These are phyloP conservation scores for Aspergillus bertholletiae DNA, from an alignment of 495 filamentous ascomycete genomes.

Conservation along the genomic window DNA sequence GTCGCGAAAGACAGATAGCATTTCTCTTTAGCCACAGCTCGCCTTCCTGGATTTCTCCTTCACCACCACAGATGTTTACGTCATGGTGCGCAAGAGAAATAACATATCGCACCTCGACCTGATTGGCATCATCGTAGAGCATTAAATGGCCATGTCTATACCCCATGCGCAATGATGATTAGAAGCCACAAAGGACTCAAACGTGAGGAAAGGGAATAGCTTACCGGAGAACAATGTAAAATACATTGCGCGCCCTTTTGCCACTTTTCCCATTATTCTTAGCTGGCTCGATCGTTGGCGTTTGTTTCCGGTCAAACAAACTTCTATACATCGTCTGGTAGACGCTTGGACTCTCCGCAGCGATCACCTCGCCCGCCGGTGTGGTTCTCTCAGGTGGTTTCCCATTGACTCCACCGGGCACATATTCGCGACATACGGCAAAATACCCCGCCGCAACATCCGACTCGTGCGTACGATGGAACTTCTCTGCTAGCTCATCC, in stretches of 20 bases:
- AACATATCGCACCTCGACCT: constrained; percentile 92
- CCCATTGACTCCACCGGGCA: constrained; percentile 84
- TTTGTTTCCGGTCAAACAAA: constrained; percentile 83
- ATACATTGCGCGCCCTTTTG: constrained; percentile 82
- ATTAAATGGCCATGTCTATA: constrained; percentile 89
- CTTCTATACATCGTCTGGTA: constrained; percentile 98
- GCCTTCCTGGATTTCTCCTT: constrained; percentile 76
- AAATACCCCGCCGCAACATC: constrained; percentile 93
- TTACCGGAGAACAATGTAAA: constrained; percentile 86
- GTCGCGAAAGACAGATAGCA: constrained; percentile 79
- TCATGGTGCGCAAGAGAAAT: constrained; percentile 86
- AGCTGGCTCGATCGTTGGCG: constrained; percentile 44
- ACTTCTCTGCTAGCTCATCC: constrained; percentile 50
- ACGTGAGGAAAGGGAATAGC: constrained; percentile 13
- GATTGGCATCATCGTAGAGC: constrained; percentile 88
- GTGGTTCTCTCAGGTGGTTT: constrained; percentile 85
- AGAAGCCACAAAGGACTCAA: constrained; percentile 10
- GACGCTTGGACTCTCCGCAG: constrained; percentile 80
- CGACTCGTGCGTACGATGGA: constrained; percentile 59
- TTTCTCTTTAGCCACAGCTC: constrained; percentile 96
- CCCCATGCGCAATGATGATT: constrained; percentile 6
- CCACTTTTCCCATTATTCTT: constrained; percentile 55
- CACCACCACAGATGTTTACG: constrained; percentile 81
- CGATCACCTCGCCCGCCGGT: constrained; percentile 67
- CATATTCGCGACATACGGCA: constrained; percentile 89